These are phyloP conservation scores for Arxiozyma heterogenica DNA, from an alignment of 1,139 yeast species.

Conservation along the genomic window DNA sequence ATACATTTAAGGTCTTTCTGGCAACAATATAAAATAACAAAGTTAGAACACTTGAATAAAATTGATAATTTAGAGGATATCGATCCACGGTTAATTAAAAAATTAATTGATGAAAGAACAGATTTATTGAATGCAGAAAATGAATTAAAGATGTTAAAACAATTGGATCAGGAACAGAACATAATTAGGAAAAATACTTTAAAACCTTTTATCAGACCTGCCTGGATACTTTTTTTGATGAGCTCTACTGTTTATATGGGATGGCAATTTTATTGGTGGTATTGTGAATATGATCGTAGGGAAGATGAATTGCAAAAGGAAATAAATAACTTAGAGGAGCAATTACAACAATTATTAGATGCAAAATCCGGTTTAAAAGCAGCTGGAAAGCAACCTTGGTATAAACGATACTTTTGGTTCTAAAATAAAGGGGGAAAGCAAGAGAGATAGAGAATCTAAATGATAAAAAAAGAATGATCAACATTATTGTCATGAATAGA, in stretches of 20 bases:
- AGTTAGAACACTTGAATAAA: conserved; percentile 27
- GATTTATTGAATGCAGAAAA: conserved; percentile 23
- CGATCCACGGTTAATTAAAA: conserved; percentile 26
- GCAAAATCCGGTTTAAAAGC: not conserved
- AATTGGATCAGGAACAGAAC: conserved; percentile 18
- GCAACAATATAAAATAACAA: conserved; percentile 8
- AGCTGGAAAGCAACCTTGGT: conserved; percentile 3
- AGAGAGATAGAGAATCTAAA: too few relatives aligned
- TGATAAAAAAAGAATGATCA: too few relatives aligned
- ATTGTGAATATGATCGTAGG: conserved; percentile 26
- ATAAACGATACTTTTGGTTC: not conserved
- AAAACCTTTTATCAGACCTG: conserved; percentile 21
- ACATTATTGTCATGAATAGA: not conserved
- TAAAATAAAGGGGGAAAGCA: not conserved
- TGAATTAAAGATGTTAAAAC: conserved; percentile 25
- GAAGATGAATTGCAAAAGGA: conserved; percentile 19
- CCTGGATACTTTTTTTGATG: conserved; percentile 26
- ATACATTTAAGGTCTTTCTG: not conserved
- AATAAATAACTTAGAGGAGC: conserved; percentile 15
- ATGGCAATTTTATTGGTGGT: conserved; percentile 31
- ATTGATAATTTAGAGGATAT: conserved; percentile 25
- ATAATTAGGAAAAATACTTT: conserved; percentile 13
- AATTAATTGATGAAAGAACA: conserved; percentile 26
- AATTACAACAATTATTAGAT: conserved; percentile 10
- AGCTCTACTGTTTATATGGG: conserved; percentile 27